These are phyloP conservation scores for Madurella mycetomatis DNA, from an alignment of 2,329 filamentous ascomycete genomes.

Conservation along the genomic window DNA sequence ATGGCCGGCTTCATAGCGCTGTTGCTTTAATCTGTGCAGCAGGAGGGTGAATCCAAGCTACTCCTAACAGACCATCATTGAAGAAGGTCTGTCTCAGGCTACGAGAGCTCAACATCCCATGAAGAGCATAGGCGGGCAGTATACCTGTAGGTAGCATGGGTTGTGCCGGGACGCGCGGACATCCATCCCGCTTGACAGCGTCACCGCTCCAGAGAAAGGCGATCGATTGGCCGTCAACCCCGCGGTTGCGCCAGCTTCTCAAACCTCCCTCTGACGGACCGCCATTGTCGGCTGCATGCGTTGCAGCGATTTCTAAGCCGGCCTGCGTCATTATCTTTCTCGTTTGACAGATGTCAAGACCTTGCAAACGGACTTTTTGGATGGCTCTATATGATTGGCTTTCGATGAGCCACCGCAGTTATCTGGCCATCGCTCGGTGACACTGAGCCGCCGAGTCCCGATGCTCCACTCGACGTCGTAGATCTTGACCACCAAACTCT, in stretches of 20 bases:
- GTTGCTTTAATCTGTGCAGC: neutral
- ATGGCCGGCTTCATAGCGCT: constrained; percentile 13
- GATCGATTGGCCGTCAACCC: constrained; percentile 11
- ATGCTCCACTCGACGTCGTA: neutral
- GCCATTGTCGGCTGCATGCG: neutral
- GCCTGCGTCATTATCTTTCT: constrained; percentile 10
- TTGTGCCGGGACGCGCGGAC: constrained; percentile 3
- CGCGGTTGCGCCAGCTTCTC: constrained; percentile 1
- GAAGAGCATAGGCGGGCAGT: neutral
- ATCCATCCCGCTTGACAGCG: neutral
- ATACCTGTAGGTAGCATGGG: neutral
- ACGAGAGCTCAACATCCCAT: no score
- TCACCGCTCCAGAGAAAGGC: neutral
- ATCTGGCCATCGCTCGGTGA: neutral
- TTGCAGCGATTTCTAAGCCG: neutral
- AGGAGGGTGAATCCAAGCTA: neutral
- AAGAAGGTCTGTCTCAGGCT: neutral
- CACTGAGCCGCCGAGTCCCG: neutral
- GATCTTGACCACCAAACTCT: no score
- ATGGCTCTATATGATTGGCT: no score
- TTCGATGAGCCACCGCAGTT: neutral
- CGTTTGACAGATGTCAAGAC: neutral
- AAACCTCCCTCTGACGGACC: neutral
- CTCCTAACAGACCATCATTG: no score
- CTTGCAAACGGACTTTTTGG: neutral